Conservation (phyloP, 331 rosid species). For the Pyrus hybrid region DNA sequence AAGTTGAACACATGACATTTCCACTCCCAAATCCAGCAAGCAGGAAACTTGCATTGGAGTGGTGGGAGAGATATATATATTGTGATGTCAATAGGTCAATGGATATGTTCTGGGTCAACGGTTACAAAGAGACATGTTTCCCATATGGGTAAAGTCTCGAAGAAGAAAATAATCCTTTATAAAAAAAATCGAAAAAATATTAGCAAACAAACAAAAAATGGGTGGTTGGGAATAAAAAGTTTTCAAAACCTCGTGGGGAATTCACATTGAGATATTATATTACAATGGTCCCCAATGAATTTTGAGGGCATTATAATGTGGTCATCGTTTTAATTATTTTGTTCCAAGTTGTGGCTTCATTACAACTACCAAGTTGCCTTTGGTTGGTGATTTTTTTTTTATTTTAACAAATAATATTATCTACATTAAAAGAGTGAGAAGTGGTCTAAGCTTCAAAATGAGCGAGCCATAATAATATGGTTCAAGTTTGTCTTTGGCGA, state of each 20-base stretch:
- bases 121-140: background rate
- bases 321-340: background rate
- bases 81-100: too few relatives aligned
- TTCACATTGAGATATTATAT: too few relatives aligned
- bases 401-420: too few relatives aligned
- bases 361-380: background rate
- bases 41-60: background rate
- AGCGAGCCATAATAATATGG: too few relatives aligned
- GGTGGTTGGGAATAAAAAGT: background rate
- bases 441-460: too few relatives aligned
- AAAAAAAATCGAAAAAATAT: background rate
- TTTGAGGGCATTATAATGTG: too few relatives aligned
- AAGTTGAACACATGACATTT: too few relatives aligned
- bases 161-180: background rate
- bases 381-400: background rate
- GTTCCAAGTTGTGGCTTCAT: background rate
- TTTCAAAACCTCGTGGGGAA: background rate
- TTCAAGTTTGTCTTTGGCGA: rapidly evolving
- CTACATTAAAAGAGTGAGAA: too few relatives aligned
- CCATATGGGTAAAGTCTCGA: background rate
- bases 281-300: background rate
- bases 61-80: too few relatives aligned
- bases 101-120: background rate
- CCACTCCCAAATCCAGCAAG: background rate
- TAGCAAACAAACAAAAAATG: background rate